Base-by-base conservation (phyloP, 352 stramenopile genomes). In the Phytopythium mirpurense region DNA sequence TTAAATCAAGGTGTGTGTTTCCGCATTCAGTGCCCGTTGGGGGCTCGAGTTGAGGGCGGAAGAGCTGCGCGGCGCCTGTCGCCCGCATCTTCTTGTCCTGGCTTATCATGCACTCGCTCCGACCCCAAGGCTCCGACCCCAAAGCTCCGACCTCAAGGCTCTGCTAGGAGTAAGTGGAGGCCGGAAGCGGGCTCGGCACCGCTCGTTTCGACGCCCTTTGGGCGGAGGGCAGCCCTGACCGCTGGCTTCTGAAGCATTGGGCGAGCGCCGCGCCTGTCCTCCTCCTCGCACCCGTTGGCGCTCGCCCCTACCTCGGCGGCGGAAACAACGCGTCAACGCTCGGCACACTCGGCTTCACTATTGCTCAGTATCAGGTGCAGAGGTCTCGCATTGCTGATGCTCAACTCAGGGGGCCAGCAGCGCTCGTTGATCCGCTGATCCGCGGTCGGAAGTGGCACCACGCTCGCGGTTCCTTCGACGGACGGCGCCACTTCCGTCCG, bases 1-100 rank as follows among this genome's bases (percentile, higher is more conserved):
- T 45, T 5, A 4, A 18, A 4, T 9, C 5, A 10, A 8, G 8
- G 2, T 26, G 12, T 45, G 40, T 9, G 35, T 18, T n/a, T n/a
- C n/a, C n/a, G n/a, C n/a, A n/a, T n/a, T n/a, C n/a, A n/a, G n/a
- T n/a, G n/a, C 35, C 18, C 16, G 2, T 23, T 14, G 29, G 9
- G 9, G 14, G 35, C 35, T 6, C 35, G 40, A 18, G 10, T 18
- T 32, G 41, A 19, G 41, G 23, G 0, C 41, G 23, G 23, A 23
- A 19, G 23, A n/a, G 21, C 41, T 47, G 41, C 5, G 21, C 41
- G 14, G 41, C 41, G 40, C 40, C 40, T 45, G 40, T 45, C 40
- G 40, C 7, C 21, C 14, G 32, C 41, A 32, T 21, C 41, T 47
- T 11, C n/a, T n/a, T n/a, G 41, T 32, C 41, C 41, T 47, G 41